Conservation (phyloP, 2,329 filamentous ascomycete genomes). For the Cladobotryum protrusum region DNA sequence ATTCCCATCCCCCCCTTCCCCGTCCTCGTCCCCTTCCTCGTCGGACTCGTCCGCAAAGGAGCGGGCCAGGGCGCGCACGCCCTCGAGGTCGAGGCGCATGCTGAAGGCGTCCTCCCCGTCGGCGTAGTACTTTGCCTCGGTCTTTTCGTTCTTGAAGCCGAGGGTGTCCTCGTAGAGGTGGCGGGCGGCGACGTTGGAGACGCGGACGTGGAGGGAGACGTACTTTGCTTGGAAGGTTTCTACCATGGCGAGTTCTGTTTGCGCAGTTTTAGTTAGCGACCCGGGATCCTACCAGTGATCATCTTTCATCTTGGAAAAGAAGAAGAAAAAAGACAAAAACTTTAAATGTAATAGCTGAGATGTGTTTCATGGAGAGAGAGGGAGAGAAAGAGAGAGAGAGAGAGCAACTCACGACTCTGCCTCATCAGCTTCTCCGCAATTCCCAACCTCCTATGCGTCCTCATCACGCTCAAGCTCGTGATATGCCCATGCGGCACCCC, state of each 20-base stretch:
- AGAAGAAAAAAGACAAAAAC: not conserved
- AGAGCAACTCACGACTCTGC: constrained; percentile 68
- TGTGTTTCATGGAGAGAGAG: not conserved
- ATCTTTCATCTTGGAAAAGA: no score
- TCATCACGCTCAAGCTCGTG: constrained; percentile 90
- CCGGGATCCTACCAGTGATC: not conserved
- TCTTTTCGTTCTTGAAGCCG: constrained; percentile 80
- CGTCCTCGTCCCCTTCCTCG: constrained; percentile 37
- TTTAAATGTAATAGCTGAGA: no score
- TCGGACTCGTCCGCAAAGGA: constrained; percentile 28
- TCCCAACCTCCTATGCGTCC: constrained; percentile 83
- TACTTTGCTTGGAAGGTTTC: constrained; percentile 89
- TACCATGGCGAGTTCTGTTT: constrained; percentile 84
- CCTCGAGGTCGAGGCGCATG: constrained; percentile 81
- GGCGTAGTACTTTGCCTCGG: constrained; percentile 87
- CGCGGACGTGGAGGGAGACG: constrained; percentile 91
- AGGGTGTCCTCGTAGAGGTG: constrained; percentile 90
- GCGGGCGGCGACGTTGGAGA: constrained; percentile 86
- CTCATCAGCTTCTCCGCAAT: constrained; percentile 97
- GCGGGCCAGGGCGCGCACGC: constrained; percentile 46
- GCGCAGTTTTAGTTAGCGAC: not conserved
- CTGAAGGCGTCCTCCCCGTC: constrained; percentile 94
- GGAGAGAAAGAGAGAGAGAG: not conserved
- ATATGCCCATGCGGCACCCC: constrained; percentile 94
- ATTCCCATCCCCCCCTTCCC: constrained; percentile 23